These are phyloP conservation scores for Poa annua DNA, from an alignment of 176 grass and related monocot genomes.

Conservation along the genomic window DNA sequence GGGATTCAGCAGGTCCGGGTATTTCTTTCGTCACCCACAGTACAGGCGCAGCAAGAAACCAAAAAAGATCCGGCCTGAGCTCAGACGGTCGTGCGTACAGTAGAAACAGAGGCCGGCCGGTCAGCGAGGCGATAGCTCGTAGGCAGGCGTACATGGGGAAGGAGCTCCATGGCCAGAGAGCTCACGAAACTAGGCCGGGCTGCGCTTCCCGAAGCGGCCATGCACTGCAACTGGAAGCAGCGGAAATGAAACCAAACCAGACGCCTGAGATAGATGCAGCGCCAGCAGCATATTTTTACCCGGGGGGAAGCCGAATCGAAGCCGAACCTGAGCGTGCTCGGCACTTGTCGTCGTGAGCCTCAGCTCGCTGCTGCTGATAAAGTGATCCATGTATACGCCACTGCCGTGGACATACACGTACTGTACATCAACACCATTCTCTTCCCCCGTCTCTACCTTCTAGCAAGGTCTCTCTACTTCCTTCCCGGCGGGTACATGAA, in stretches of 20 bases:
- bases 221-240: constrained; percentile 21
- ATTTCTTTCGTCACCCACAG: not conserved
- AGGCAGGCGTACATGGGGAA: constrained; percentile 32
- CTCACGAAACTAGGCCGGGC: constrained; percentile 51
- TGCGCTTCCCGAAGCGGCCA: constrained; percentile 57
- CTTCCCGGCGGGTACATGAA: too few species aligned
- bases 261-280: too few species aligned
- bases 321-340: constrained; percentile 18
- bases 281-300: constrained; percentile 23
- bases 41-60: constrained; percentile 22
- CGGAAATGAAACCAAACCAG: too few species aligned
- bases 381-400: too few species aligned
- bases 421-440: too few species aligned
- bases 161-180: constrained; percentile 20
- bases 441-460: too few species aligned
- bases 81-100: constrained; percentile 52
- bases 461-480: too few species aligned
- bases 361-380: not conserved
- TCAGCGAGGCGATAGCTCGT: constrained; percentile 3
- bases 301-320: not conserved
- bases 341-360: constrained; percentile 41
- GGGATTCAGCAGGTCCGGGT: constrained; percentile 14
- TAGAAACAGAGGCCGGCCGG: not conserved
- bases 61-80: constrained; percentile 31
- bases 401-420: too few species aligned